Conservation (phyloP, 2,329 filamentous ascomycete genomes). For the Trichoderma koningiopsis region DNA sequence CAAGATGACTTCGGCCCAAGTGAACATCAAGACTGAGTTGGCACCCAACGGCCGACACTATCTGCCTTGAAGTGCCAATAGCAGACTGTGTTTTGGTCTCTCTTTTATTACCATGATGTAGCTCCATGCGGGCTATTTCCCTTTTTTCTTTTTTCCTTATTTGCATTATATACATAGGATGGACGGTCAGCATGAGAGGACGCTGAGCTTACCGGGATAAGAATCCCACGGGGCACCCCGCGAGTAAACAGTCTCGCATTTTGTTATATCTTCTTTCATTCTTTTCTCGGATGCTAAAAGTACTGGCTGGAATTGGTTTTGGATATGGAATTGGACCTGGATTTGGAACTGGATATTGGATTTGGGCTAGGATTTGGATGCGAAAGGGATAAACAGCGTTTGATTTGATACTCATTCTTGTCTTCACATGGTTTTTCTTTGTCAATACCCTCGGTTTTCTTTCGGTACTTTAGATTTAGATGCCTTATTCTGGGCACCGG, state of each 20-base stretch:
- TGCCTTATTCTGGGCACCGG: slow-evolving; percentile 2
- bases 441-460: slow-evolving; percentile 14
- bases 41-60: slow-evolving; percentile 33
- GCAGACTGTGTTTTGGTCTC: slow-evolving; percentile 31
- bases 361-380: background rate
- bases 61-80: slow-evolving; percentile 33
- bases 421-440: background rate
- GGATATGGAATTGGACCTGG: background rate
- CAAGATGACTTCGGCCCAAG: slow-evolving; percentile 46
- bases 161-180: background rate
- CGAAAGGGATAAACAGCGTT: slow-evolving; percentile 18
- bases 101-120: slow-evolving; percentile 7
- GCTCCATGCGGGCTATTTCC: background rate
- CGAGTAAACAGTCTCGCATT: slow-evolving; percentile 23
- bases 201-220: slow-evolving; percentile 18
- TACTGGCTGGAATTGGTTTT: background rate
- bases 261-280: background rate
- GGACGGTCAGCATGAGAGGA: no score
- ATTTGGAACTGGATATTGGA: background rate
- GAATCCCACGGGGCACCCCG: slow-evolving; percentile 15
- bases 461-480: slow-evolving; percentile 19
- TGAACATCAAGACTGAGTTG: slow-evolving; percentile 33
- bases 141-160: slow-evolving; percentile 1
- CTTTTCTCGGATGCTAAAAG: background rate
- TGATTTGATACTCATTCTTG: background rate